Percentiles rank a stretch among this genome's conserved stretches.
phyloP scores from a whole-genome alignment of 73 alveolate species.

The Symbiodinium pilosum region DNA sequence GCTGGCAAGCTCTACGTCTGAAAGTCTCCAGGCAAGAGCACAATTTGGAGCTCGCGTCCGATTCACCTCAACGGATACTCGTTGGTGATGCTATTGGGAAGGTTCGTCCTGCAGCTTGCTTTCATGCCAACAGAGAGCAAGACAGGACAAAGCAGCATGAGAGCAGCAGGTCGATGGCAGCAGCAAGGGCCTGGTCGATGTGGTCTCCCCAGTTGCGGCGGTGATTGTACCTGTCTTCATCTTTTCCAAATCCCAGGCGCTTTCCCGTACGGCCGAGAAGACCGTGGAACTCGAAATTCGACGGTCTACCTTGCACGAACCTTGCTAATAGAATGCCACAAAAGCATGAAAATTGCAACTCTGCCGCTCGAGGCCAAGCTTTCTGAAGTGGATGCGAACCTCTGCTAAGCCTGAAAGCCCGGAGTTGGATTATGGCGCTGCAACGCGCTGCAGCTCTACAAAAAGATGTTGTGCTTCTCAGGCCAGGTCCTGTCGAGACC shows the following conservation, averaged over 20 bases:
- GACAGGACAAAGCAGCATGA: background rate
- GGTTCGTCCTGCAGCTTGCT: background rate
- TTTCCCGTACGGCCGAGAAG: conserved; percentile 67
- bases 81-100: conserved; percentile 70
- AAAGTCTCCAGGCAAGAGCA: conserved; percentile 10
- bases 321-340: background rate
- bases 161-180: conserved; percentile 49
- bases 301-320: conserved; percentile 22
- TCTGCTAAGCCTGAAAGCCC: conserved; percentile 30
- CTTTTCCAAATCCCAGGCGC: background rate
- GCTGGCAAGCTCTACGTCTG: background rate
- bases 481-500: conserved; percentile 74
- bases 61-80: conserved; percentile 27
- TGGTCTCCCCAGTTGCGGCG: background rate
- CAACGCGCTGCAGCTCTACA: no score
- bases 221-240: background rate
- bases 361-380: conserved; percentile 43
- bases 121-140: background rate
- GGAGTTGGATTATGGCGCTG: background rate
- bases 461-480: background rate
- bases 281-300: conserved; percentile 61
- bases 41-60: conserved; percentile 41
- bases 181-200: conserved; percentile 38
- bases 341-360: background rate
- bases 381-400: conserved; percentile 52